phyloP scores from a whole-genome alignment of 2,329 filamentous ascomycete genomes.

The Aureobasidium leucospermi region DNA sequence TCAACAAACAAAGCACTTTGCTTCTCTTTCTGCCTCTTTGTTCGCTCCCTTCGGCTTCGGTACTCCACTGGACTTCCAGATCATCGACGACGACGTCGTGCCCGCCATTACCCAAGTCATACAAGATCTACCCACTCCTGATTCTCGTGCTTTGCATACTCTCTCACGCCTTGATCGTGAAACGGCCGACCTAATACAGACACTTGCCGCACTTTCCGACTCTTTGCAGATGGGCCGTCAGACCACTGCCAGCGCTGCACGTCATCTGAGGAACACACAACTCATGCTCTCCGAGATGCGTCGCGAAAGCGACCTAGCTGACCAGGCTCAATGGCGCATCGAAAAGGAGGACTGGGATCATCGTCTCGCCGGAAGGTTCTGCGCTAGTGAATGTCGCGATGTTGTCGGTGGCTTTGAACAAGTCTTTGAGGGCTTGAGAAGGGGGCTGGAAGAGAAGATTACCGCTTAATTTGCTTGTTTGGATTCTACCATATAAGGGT shows the following conservation, averaged over 20 bases:
- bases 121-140: slow-evolving; percentile 60
- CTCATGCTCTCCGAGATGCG: slow-evolving; percentile 82
- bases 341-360: slow-evolving; percentile 79
- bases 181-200: slow-evolving; percentile 65
- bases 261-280: slow-evolving; percentile 71
- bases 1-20: slow-evolving; percentile 68
- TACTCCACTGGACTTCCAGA: slow-evolving; percentile 56
- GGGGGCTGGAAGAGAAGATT: slow-evolving; percentile 11
- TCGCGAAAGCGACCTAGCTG: slow-evolving; percentile 71
- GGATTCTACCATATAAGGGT: not conserved
- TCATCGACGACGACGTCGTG: slow-evolving; percentile 57
- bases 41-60: slow-evolving; percentile 61
- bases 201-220: slow-evolving; percentile 80
- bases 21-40: slow-evolving; percentile 63
- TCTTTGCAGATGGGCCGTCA: slow-evolving; percentile 91
- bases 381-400: slow-evolving; percentile 73
- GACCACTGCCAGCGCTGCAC: slow-evolving; percentile 70
- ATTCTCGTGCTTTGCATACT: slow-evolving; percentile 57
- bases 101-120: slow-evolving; percentile 59
- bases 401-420: slow-evolving; percentile 91
- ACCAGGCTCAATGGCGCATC: slow-evolving; percentile 78
- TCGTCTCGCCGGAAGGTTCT: slow-evolving; percentile 68
- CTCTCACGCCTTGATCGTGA: slow-evolving; percentile 60
- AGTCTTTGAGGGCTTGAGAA: slow-evolving; percentile 75
- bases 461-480: slow-evolving; percentile 4